Conservation (phyloP, 164 flowering plant genomes). For the Nymphaea thermarum region DNA sequence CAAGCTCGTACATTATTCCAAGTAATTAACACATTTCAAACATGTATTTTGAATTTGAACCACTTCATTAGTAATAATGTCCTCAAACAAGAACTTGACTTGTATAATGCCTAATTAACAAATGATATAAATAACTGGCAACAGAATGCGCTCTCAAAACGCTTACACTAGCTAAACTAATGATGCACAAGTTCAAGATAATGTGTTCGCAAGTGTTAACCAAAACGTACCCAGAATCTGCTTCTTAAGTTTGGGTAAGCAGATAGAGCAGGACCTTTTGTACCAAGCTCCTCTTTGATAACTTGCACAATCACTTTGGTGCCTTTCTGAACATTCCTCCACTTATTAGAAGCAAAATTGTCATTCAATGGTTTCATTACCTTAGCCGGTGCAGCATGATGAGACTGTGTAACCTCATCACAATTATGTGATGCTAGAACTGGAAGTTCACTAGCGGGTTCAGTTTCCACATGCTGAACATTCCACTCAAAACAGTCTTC, state of each 20-base stretch:
- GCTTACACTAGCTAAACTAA: too few relatives aligned
- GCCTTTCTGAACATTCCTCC: constrained; percentile 66
- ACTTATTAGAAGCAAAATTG: constrained; percentile 26
- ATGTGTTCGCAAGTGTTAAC: neutral
- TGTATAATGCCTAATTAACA: too few relatives aligned
- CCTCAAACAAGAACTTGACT: too few relatives aligned
- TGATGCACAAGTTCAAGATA: too few relatives aligned
- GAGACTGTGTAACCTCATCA: constrained; percentile 14
- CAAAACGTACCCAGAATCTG: constrained; percentile 84
- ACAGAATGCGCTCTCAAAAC: too few relatives aligned
- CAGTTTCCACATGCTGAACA: constrained; percentile 21
- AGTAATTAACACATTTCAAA: too few relatives aligned
- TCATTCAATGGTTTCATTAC: constrained; percentile 12
- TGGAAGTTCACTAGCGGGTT: constrained; percentile 9
- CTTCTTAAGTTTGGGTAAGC: constrained; percentile 81
- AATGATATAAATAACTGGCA: too few relatives aligned
- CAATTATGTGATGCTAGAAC: constrained; percentile 16
- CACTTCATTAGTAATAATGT: too few relatives aligned
- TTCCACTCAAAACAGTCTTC: constrained; percentile 24
- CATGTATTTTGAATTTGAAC: too few relatives aligned
- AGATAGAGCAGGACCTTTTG: constrained; percentile 90
- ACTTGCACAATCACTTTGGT: constrained; percentile 92
- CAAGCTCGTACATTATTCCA: too few relatives aligned
- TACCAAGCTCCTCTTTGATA: constrained; percentile 90
- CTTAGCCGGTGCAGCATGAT: constrained; percentile 12